Base-by-base conservation (phyloP, 176 grass and related monocot species). In the Triticum turgidum region DNA sequence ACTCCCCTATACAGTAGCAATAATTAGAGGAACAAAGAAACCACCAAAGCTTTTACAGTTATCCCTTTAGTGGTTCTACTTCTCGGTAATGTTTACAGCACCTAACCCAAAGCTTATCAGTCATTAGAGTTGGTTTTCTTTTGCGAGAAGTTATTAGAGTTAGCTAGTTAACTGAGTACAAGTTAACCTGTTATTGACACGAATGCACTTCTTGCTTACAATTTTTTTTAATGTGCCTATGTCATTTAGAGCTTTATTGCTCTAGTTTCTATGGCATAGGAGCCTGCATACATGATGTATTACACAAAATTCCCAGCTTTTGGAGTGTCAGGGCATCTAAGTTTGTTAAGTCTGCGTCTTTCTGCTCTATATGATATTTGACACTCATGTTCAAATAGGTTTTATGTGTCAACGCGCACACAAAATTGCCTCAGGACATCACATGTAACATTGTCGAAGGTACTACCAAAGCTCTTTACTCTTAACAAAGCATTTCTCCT, bases 371-470 rank as follows among this genome's bases (percentile, higher is more conserved):
- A 61, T 83, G 37, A 87, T 49, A 61, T 68, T 84, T 68, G 39
- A 3, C 68, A 77, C 78, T 83, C 22, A 21, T 83, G n/a, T 85
- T 88, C 30, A 70, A 83, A 88, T 86, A 98, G 94, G 85, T 98
- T 98, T 73, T 96, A 91, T 80, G 78, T 96, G 74, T 96, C 94
- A 69, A 88, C 92, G 13, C 81, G 97, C 69, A 96, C 92, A 64
- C 88, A 92, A 27, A 89, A 88, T 77, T 83, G 90, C 64, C 82
- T 94, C 82, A 91, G 92, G 77, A 96, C 92, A 86, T 96, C 94
- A 83, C 85, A 95, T 79, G 89, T 98, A 83, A 92, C 87, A 76
- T 81, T 98, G 70, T 84, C 80, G 14, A 98, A 96, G 91, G 97
- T 98, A 93, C 39, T 79, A 11, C n/a, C 51, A 77, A 9, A 33